Conservation (phyloP, 176 grass and related monocot genomes). For the Tillandsia leiboldiana region DNA sequence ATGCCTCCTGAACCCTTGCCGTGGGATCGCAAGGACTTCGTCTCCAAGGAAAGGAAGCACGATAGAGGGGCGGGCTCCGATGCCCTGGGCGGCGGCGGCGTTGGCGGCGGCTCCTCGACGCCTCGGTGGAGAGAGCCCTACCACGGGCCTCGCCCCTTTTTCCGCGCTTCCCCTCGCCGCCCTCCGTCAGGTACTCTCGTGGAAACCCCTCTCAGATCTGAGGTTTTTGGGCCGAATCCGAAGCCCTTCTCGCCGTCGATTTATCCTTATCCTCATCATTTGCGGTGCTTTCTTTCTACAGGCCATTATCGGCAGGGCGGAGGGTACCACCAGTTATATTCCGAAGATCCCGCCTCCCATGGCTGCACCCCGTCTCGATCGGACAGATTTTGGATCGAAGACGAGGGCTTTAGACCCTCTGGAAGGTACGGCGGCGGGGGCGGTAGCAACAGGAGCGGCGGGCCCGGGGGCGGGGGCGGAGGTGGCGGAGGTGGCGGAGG, state of each 20-base stretch:
- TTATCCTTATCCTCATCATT: background rate
- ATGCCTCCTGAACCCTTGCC: constrained; percentile 28
- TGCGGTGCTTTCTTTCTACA: constrained; percentile 13
- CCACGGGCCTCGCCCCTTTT: constrained; percentile 15
- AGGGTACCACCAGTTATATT: constrained; percentile 13
- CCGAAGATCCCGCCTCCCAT: constrained; percentile 16
- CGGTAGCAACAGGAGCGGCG: background rate
- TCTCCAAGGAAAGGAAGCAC: constrained; percentile 19
- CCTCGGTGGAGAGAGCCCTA: constrained; percentile 17
- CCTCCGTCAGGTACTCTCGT: constrained; percentile 9
- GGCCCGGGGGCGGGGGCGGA: background rate
- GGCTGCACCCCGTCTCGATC: constrained; percentile 19
- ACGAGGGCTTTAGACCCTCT: constrained; percentile 6
- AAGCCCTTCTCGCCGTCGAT: background rate
- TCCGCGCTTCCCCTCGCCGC: constrained; percentile 17
- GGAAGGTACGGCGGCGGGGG: constrained; percentile 8
- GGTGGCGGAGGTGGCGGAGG: background rate
- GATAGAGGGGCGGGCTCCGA: constrained; percentile 1
- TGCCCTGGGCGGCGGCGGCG: background rate
- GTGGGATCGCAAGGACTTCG: constrained; percentile 27
- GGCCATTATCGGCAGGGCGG: constrained; percentile 28
- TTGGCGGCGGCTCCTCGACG: constrained; percentile 6
- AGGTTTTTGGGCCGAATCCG: background rate
- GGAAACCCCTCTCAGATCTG: background rate
- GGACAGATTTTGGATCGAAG: constrained; percentile 17